A percentile compares a stretch with the other conserved stretches of the same genome.
Evolutionary conservation across 1,284 basidiomycete genomes (phyloP).

Genomic region (Tetrapyrgos nigripes): DNA sequence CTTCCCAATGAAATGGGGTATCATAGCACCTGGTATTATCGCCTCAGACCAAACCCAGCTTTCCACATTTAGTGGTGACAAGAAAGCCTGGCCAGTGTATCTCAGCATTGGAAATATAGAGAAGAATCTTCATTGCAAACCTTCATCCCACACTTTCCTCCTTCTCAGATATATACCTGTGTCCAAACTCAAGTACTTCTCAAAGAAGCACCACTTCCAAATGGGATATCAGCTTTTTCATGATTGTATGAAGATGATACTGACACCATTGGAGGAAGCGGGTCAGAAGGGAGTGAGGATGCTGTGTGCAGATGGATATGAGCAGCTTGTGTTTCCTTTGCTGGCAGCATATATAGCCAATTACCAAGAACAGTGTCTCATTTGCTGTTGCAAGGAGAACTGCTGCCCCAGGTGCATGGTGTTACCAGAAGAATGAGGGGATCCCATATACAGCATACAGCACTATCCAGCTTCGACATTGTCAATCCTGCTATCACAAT

Average conservation of each 20-base stretch:
- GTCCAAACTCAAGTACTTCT: conserved; percentile 43
- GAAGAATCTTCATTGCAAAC: conserved; percentile 34
- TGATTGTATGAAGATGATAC: conserved; percentile 29
- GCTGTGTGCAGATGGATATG: too few relatives aligned
- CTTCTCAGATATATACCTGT: conserved; percentile 49
- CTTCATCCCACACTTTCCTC: conserved; percentile 32
- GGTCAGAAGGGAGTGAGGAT: conserved; percentile 33
- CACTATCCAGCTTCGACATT: neutral
- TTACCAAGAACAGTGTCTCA: conserved; percentile 42
- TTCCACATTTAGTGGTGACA: conserved; percentile 41
- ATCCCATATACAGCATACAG: neutral
- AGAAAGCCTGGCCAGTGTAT: too few relatives aligned
- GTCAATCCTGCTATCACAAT: neutral
- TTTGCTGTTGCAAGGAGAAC: conserved; percentile 21
- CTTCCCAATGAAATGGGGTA: conserved; percentile 29
- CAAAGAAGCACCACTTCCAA: conserved; percentile 22
- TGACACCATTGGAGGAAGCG: conserved; percentile 31
- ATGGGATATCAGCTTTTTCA: too few relatives aligned
- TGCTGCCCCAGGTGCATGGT: conserved; percentile 23
- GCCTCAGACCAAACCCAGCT: conserved; percentile 47
- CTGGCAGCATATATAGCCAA: conserved; percentile 32
- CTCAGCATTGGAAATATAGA: conserved; percentile 45
- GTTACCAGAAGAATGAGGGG: conserved; percentile 14
- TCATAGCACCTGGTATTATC: conserved; percentile 42
- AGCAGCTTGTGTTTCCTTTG: conserved; percentile 16